These are phyloP conservation scores for Crithidia brevicula DNA, from an alignment of 208 protist species.

Conservation along the genomic window DNA sequence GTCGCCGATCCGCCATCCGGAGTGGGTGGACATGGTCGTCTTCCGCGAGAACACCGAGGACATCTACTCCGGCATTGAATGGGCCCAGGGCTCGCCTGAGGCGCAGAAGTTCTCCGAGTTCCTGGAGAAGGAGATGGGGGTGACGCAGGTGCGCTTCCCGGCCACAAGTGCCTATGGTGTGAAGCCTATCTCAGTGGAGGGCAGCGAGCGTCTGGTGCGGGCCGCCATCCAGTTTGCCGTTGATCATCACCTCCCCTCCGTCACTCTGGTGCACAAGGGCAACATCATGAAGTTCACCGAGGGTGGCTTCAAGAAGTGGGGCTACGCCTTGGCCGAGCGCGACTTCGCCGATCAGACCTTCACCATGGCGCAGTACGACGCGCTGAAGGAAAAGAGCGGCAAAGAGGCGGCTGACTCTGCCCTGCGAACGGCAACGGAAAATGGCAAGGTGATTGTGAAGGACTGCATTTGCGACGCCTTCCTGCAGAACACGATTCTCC, in stretches of 20 bases:
- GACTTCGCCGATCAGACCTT: slow-evolving; percentile 39
- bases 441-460: slow-evolving; percentile 53
- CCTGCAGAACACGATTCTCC: slow-evolving; percentile 57
- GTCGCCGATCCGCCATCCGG: slow-evolving; percentile 45
- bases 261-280: slow-evolving; percentile 63
- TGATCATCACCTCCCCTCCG: slow-evolving; percentile 45
- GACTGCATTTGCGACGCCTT: slow-evolving; percentile 66
- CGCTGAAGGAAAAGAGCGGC: slow-evolving; percentile 35
- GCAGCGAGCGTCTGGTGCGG: slow-evolving; percentile 55
- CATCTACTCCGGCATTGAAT: slow-evolving; percentile 64
- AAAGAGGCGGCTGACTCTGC: slow-evolving; percentile 41
- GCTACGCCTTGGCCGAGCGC: slow-evolving; percentile 49
- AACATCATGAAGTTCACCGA: slow-evolving; percentile 75
- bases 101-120: slow-evolving; percentile 35
- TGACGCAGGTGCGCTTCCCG: slow-evolving; percentile 50
- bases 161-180: slow-evolving; percentile 45
- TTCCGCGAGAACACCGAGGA: slow-evolving; percentile 70
- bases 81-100: slow-evolving; percentile 45
- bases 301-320: slow-evolving; percentile 53
- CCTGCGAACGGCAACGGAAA: slow-evolving; percentile 29
- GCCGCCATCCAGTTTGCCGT: slow-evolving; percentile 52
- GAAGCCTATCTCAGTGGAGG: slow-evolving; percentile 53
- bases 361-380: slow-evolving; percentile 44
- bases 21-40: slow-evolving; percentile 62
- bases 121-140: slow-evolving; percentile 38